Evolutionary conservation across 306 rosid species (phyloP), one percentile per base, ranked within the genome.

Genomic region (Vigna trinervia): DNA sequence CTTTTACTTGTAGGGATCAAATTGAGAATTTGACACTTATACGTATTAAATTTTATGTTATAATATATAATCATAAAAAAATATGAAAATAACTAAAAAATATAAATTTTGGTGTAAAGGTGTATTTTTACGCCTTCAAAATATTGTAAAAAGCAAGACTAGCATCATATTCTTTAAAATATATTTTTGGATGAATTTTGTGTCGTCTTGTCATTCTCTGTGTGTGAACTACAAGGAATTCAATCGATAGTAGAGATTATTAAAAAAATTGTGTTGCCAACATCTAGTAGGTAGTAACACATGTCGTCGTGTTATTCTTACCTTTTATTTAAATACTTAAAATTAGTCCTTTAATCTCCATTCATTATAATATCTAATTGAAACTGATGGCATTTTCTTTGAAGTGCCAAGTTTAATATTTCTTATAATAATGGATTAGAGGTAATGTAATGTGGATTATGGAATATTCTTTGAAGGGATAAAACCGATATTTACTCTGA

Each of bases 311-410:
- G 11, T 11, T 20, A 64, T 4, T 20, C n/a, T 15, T 1, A 20
- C 13, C 36, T 62, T n/a, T 62, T 34, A 8, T 62, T 15, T 34
- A 15, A 34, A 65, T 5, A 19, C 46, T 8, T 28, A 15, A n/a
- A 69, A 28, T 69, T 69, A 45, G 28, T 50, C 47, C 23, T 69
- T 48, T 23, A 15, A 48, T 50, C n/a, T 50, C 43, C 34, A 68
- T 46, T 68, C 26, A 4, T 45, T 47, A 1, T 45, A 13, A 22
- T 56, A 8, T 68, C 23, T 8, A 68, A 45, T 23, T 45, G 13
- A 12, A 43, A 45, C 56, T 19, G 12, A 20, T 43, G 52, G 5
- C 53, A 66, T 41, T 66, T 20, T 41, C 53, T 7, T 66, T 66
- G 71, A 66, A 66, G 34, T 53, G 8, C 54, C 36, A 50, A 28